Evolutionary conservation across 768 basidiomycete species (phyloP), one percentile per base, ranked within the genome.

Genomic region (Calocybe indica): DNA sequence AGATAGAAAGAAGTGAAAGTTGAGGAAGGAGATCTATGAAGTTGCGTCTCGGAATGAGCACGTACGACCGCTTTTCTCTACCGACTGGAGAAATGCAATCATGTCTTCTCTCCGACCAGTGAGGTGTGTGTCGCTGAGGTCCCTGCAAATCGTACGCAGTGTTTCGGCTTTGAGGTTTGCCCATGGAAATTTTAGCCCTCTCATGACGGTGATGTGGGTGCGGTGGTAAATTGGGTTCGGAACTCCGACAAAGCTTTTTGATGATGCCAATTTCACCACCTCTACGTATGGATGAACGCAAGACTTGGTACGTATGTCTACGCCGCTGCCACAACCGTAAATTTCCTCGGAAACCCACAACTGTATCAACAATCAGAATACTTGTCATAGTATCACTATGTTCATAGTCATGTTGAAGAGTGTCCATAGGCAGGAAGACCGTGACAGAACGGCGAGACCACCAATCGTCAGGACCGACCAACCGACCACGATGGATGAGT

Each of bases 91-190:
- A 15, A 57, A 41, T 9, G n/a, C 28, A 40, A 54, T 28, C 56
- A 57, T 55, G 13, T 36, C 32, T 11, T 52, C 51, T 38, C 53
- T 53, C 13, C 45, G 13, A 22, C 22, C 22, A 29, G 37, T 7
- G 5, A 8, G 6, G 11, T 40, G n/a, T 9, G 47, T 6, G 5
- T 46, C 38, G 7, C 56, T 54, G 9, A 59, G 32, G 37, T 59
- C 58, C 22, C 51, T 37, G 45, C 56, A 59, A 47, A 59, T 29
- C 7, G 31, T 30, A 33, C 56, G 58, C 11, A 59, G 43, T 29
- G 55, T 57, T 36, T 49, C 56, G 8, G 56, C 58, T 52, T 52
- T 59, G n/a, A 59, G 38, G 11, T n/a, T 34, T 34, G 52, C 52
- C 52, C 56, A 57, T 12, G 58, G 58, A 47, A 55, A 57, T 33